Conservation (phyloP, 2,329 filamentous ascomycete genomes). For the Calonectria hawksworthii region DNA sequence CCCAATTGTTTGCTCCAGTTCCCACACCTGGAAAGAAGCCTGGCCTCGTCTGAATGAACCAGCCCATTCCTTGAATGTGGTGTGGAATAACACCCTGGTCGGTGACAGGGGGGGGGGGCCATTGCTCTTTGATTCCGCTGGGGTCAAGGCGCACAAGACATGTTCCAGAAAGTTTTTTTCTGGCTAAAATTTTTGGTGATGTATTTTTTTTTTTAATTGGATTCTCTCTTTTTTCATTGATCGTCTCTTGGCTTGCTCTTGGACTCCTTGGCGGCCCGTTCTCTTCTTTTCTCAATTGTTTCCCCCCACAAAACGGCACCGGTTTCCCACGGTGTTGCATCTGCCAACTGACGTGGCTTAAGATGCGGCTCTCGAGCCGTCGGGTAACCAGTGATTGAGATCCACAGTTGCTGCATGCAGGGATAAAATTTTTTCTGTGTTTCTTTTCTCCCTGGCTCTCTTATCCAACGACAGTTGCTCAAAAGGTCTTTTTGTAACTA, state of each 20-base stretch:
- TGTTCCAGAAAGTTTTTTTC: slow-evolving; percentile 26
- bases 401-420: slow-evolving; percentile 35
- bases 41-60: slow-evolving; percentile 14
- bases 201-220: not conserved
- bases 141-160: slow-evolving; percentile 21
- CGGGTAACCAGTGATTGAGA: slow-evolving; percentile 17
- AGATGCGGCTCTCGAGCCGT: slow-evolving; percentile 39
- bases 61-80: slow-evolving; percentile 22
- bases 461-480: not conserved
- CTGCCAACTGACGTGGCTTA: slow-evolving; percentile 45
- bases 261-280: slow-evolving; percentile 21
- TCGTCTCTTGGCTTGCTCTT: slow-evolving; percentile 14
- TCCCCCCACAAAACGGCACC: slow-evolving; percentile 25
- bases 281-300: slow-evolving; percentile 38
- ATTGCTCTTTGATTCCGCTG: slow-evolving; percentile 11
- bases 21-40: slow-evolving; percentile 18
- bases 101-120: slow-evolving; percentile 38
- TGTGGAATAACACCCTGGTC: slow-evolving; percentile 42
- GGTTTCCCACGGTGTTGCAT: slow-evolving; percentile 41
- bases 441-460: not conserved
- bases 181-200: not conserved
- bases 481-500: not conserved
- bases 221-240: not conserved
- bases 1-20: slow-evolving; percentile 17
- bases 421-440: slow-evolving; percentile 19